These are phyloP conservation scores for Boechera divaricarpa DNA, from an alignment of 345 rosid genomes.

Conservation along the genomic window DNA sequence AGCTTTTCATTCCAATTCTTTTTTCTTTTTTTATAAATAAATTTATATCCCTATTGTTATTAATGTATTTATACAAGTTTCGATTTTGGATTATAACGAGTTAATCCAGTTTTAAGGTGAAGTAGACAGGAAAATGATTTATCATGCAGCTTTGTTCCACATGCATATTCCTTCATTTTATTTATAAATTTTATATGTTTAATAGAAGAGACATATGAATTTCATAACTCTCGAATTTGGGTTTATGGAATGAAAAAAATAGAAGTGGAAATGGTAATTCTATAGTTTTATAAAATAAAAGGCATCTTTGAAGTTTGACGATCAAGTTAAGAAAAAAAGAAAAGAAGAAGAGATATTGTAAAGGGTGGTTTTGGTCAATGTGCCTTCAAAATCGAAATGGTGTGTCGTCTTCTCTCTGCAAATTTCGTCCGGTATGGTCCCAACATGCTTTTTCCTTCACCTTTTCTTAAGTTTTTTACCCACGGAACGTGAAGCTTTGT, in stretches of 20 bases:
- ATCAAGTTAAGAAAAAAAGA: background rate
- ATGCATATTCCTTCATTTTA: no score
- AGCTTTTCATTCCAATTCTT: slow-evolving; percentile 25
- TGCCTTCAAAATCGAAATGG: slow-evolving; percentile 31
- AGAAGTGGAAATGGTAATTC: background rate
- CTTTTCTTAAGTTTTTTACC: slow-evolving; percentile 27
- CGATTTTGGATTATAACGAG: no score
- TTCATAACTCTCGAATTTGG: no score
- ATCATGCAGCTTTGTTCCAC: no score
- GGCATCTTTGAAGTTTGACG: background rate
- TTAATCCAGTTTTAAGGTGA: no score
- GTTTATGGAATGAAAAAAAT: background rate
- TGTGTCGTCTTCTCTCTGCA: slow-evolving; percentile 32
- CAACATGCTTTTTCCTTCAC: slow-evolving; percentile 36
- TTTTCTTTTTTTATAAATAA: background rate
- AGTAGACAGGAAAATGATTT: no score
- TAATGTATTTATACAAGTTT: no score
- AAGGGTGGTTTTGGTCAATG: slow-evolving; percentile 16
- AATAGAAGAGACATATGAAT: no score
- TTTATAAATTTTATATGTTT: no score
- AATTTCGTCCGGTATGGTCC: slow-evolving; percentile 36
- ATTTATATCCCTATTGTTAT: no score
- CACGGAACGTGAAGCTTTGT: slow-evolving; percentile 45
- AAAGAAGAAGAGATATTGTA: background rate
- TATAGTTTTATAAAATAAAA: background rate